Base-by-base conservation (phyloP, 495 filamentous ascomycete genomes). In the Xylaria telfairii region DNA sequence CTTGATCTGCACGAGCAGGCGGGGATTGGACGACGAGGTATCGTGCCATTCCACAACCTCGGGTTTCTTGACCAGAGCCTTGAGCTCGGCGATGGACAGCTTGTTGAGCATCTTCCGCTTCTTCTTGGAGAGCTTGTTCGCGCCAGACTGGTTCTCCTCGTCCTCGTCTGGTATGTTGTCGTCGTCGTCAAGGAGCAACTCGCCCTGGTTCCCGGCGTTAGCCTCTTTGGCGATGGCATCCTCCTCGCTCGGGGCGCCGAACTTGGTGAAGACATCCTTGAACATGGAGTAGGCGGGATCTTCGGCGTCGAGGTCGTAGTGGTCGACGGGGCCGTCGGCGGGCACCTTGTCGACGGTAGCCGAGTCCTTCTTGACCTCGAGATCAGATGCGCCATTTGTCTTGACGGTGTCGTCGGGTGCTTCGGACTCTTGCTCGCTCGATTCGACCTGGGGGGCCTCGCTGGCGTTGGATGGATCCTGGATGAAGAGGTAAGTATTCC, bases 1-100 rank as follows among this genome's bases (percentile, higher is more conserved):
- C 80, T 98, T 99, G 82, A 99, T 93, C 72, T 96, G 92, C 28
- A 98, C 92, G 9, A 98, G 87, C 60, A 98, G 85, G 53, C 91
- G 90, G 28, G 96, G 96, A 78, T 98, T 96, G 49, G 91, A 87
- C 3, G 95, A 93, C n/a, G 93, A 96, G 24, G 93, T 92, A 77
- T 99, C 96, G 53, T 95, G 96, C 96, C 95, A 98, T 75, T 98
- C 96, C 2, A 99, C 96, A 0, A 95, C 90, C 79, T 99, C 96
- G 10, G 96, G 96, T 73, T 94, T 96, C 74, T 87, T 86, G 56
- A 97, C 96, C 66, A 97, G 82, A 30, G 95, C 93, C 81, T 98
- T 98, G 57, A 99, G 87, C 79, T 98, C 94, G 46, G 96, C 96
- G 44, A 98, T 92, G 21, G 95, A 96, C 12, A 98, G 87, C 81